A percentile compares a stretch with the other conserved stretches of the same genome.
These are phyloP conservation scores for Leccinellum rugosiceps DNA, from an alignment of 768 basidiomycete species.

Conservation along the genomic window DNA sequence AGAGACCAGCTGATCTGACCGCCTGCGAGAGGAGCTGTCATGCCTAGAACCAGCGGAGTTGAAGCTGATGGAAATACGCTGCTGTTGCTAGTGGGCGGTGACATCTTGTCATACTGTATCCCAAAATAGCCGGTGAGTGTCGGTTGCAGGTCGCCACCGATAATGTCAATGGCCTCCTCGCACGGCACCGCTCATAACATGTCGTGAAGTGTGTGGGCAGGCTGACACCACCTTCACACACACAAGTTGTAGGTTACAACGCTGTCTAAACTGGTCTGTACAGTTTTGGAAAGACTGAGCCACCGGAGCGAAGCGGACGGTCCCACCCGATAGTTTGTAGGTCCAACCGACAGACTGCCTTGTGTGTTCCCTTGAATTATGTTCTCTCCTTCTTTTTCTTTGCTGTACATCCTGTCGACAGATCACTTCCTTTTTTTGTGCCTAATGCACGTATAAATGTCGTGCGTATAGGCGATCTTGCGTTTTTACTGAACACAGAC, in stretches of 20 bases:
- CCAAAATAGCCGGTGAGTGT: neutral
- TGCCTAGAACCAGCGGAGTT: neutral
- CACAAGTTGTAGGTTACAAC: conserved; percentile 4
- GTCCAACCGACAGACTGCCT: conserved; percentile 12
- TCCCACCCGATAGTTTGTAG: conserved; percentile 15
- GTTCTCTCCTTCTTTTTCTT: neutral
- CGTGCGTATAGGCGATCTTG: neutral
- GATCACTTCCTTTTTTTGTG: conserved; percentile 2
- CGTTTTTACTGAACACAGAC: neutral
- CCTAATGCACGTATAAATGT: conserved; percentile 6
- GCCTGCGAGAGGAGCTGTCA: neutral
- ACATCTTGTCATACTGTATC: too few species aligned
- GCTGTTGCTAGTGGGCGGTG: too few species aligned
- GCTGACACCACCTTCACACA: neutral
- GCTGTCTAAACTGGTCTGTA: conserved; percentile 1
- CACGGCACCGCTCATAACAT: too few species aligned
- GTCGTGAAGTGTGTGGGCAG: neutral
- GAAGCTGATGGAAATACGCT: neutral
- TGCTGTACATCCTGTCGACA: neutral
- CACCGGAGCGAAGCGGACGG: conserved; percentile 2
- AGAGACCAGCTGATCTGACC: neutral
- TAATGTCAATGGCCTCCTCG: too few species aligned
- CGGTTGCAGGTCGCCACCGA: too few species aligned
- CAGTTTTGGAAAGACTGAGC: conserved; percentile 19
- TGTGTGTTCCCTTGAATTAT: neutral